phyloP scores from a whole-genome alignment of 2,329 filamentous ascomycete genomes.

The Hypoxylon sp. region DNA sequence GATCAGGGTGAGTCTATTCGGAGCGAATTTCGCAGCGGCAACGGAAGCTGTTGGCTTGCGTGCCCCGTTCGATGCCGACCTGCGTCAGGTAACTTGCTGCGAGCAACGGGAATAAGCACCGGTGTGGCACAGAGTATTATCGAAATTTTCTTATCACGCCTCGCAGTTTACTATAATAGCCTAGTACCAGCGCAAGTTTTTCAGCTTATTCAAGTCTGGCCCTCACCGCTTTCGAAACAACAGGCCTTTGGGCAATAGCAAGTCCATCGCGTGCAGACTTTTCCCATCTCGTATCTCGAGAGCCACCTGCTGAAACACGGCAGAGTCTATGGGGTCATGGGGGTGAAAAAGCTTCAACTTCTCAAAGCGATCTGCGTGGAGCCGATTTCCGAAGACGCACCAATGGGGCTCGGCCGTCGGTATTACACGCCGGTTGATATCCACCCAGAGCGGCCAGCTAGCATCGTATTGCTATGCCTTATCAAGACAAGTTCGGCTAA shows the following conservation, averaged over 20 bases:
- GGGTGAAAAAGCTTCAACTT: constrained; percentile 23
- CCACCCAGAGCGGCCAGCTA: constrained; percentile 24
- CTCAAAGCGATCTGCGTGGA: constrained; percentile 19
- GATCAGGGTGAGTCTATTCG: constrained; percentile 20
- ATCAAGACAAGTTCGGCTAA: constrained; percentile 31
- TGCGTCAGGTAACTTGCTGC: constrained; percentile 23
- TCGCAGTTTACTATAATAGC: not conserved
- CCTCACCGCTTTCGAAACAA: constrained; percentile 25
- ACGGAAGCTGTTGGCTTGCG: constrained; percentile 32
- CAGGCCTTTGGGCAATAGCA: not conserved
- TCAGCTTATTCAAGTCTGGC: constrained; percentile 14
- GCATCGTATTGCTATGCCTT: constrained; percentile 24
- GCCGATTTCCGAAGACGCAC: constrained; percentile 11
- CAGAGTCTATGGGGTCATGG: constrained; percentile 8
- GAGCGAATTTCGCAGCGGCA: constrained; percentile 36
- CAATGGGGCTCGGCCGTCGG: constrained; percentile 25
- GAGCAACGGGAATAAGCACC: constrained; percentile 26
- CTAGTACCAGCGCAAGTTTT: constrained; percentile 8
- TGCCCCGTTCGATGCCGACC: constrained; percentile 33
- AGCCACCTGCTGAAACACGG: not conserved
- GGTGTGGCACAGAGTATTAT: constrained; percentile 5
- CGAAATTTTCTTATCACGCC: constrained; percentile 1
- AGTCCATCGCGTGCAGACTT: not conserved
- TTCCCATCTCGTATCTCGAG: constrained; percentile 1
- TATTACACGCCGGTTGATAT: constrained; percentile 26